Conservation (phyloP, 2,329 filamentous ascomycete genomes). For the Penicillium sp. region DNA sequence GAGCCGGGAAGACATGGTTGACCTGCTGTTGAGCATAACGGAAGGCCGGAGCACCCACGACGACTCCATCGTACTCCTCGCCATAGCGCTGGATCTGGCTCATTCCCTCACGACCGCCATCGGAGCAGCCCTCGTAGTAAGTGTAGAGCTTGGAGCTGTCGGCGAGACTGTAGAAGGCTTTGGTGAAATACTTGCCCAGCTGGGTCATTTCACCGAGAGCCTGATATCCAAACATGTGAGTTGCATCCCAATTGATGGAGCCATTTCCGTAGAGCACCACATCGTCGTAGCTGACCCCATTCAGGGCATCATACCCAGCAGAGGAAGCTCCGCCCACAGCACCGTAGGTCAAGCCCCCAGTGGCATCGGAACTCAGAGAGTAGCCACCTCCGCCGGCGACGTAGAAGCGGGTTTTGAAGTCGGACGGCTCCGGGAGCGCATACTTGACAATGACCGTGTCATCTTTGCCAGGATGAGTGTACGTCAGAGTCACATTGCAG, state of each 20-base stretch:
- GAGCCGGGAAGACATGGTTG: slow-evolving; percentile 35
- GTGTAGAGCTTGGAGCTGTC: slow-evolving; percentile 28
- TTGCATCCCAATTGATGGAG: slow-evolving; percentile 33
- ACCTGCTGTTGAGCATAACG: slow-evolving; percentile 42
- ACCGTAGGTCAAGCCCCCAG: slow-evolving; percentile 40
- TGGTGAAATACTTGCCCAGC: slow-evolving; percentile 42
- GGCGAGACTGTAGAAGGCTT: slow-evolving; percentile 36
- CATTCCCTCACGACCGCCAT: slow-evolving; percentile 51
- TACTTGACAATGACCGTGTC: slow-evolving; percentile 35
- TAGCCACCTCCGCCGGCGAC: slow-evolving; percentile 43
- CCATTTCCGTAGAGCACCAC: slow-evolving; percentile 45
- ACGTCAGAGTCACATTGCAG: slow-evolving; percentile 42
- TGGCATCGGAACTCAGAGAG: slow-evolving; percentile 33
- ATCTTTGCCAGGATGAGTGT: slow-evolving; percentile 39
- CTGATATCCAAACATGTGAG: slow-evolving; percentile 40
- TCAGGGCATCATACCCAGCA: slow-evolving; percentile 43
- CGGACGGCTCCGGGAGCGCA: slow-evolving; percentile 31
- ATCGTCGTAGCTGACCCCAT: slow-evolving; percentile 28
- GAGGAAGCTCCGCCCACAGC: slow-evolving; percentile 39
- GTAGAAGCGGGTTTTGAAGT: slow-evolving; percentile 44
- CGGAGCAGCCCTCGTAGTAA: slow-evolving; percentile 52
- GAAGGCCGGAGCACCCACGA: slow-evolving; percentile 45
- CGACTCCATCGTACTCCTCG: slow-evolving; percentile 44
- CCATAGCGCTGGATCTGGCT: slow-evolving; percentile 48
- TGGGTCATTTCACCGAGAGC: slow-evolving; percentile 48